phyloP scores from a whole-genome alignment of 208 protist species.

The Trichomonas vaginalis region DNA sequence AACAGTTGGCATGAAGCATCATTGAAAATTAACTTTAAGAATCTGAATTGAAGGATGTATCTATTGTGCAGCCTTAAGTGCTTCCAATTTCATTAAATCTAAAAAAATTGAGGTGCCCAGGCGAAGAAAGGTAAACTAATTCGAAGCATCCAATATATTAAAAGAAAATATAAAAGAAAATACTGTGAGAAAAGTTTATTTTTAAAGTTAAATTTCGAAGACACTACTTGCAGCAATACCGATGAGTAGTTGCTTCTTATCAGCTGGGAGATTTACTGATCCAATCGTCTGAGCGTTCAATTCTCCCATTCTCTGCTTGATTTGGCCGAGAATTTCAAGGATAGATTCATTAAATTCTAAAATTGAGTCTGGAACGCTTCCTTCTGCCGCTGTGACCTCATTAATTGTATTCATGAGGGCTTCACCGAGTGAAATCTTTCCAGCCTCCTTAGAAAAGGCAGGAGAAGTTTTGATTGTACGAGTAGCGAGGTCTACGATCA shows the following conservation, averaged over 20 bases:
- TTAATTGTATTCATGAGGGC: background rate
- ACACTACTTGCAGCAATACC: background rate
- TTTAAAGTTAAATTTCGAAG: background rate
- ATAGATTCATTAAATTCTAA: background rate
- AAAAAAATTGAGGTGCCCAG: no score
- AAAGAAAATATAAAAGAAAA: no score
- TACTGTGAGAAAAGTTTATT: no score
- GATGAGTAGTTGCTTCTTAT: background rate
- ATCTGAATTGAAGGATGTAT: no score
- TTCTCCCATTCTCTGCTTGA: background rate
- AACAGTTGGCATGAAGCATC: no score
- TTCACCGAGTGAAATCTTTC: background rate
- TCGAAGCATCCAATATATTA: no score
- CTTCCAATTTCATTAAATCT: no score
- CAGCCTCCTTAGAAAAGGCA: background rate
- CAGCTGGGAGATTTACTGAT: background rate
- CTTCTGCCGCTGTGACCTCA: background rate
- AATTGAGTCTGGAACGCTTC: background rate
- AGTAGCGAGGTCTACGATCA: background rate
- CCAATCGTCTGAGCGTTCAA: background rate
- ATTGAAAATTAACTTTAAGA: no score
- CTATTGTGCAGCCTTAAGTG: no score
- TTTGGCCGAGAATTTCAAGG: background rate
- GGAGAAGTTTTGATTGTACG: background rate
- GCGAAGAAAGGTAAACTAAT: no score